These are phyloP conservation scores for Pleurotus pulmonarius DNA, from an alignment of 768 basidiomycete genomes.

Conservation along the genomic window DNA sequence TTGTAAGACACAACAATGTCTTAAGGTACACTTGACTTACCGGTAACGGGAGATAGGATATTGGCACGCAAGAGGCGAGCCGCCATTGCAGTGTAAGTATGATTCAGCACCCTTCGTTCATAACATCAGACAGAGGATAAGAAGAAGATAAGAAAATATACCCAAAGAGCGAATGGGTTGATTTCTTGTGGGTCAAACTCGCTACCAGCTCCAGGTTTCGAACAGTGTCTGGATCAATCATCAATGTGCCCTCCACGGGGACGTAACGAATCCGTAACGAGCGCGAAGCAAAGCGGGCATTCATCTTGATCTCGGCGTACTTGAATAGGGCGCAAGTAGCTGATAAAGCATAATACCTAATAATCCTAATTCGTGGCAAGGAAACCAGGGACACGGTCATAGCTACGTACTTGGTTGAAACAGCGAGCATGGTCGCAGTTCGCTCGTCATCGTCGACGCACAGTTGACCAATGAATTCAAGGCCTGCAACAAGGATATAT, in stretches of 20 bases:
- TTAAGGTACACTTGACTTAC: conserved; percentile 27
- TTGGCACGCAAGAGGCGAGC: conserved; percentile 74
- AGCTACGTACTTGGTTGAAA: conserved; percentile 69
- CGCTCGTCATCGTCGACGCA: conserved; percentile 80
- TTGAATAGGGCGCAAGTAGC: conserved; percentile 87
- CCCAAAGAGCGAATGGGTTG: conserved; percentile 78
- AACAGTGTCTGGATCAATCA: conserved; percentile 89
- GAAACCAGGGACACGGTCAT: neutral
- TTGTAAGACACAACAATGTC: neutral
- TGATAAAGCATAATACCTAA: conserved; percentile 85
- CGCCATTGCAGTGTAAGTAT: conserved; percentile 91
- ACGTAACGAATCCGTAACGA: conserved; percentile 75
- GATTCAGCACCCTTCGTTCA: conserved; percentile 57
- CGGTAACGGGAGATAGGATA: conserved; percentile 77
- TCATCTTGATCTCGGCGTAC: conserved; percentile 66
- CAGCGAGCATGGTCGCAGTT: conserved; percentile 73
- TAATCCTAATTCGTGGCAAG: neutral
- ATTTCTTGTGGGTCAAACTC: conserved; percentile 67
- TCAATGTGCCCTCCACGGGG: conserved; percentile 87
- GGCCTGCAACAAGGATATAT: conserved; percentile 48
- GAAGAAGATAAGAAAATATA: conserved; percentile 23
- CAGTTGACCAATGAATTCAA: conserved; percentile 75
- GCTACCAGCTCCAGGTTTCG: conserved; percentile 86
- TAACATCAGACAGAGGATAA: neutral
- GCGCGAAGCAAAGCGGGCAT: conserved; percentile 62